Percentiles rank a stretch among this genome's conserved stretches.
phyloP scores from a whole-genome alignment of 2,329 filamentous ascomycete genomes.

The Clonostachys byssicola region DNA sequence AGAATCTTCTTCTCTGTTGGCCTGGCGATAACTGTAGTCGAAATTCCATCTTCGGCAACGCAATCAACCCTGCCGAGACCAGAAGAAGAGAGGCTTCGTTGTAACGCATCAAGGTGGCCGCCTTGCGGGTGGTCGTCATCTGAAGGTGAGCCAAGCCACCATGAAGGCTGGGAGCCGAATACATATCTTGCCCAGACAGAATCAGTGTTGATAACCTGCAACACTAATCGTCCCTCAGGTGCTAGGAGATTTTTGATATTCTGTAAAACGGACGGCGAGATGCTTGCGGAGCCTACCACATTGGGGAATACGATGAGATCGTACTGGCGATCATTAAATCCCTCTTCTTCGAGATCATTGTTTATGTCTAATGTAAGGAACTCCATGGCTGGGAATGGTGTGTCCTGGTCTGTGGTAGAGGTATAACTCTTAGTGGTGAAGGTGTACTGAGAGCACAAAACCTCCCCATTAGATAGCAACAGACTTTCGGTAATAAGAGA shows the following conservation, averaged over 20 bases:
- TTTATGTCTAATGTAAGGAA: constrained; percentile 23
- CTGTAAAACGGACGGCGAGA: constrained; percentile 10
- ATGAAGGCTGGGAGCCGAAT: constrained; percentile 12
- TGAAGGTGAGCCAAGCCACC: constrained; percentile 22
- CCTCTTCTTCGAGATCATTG: constrained; percentile 16
- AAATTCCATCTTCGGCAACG: no score
- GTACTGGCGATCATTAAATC: constrained; percentile 14
- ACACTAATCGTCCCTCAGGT: constrained; percentile 11
- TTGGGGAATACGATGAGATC: constrained; percentile 22
- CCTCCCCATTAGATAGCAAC: not conserved
- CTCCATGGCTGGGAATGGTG: constrained; percentile 6
- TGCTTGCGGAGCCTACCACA: constrained; percentile 18
- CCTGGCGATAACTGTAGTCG: no score
- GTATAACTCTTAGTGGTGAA: constrained; percentile 14
- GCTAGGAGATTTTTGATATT: constrained; percentile 14
- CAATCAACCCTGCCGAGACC: no score
- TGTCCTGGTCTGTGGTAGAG: no score
- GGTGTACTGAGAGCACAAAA: constrained; percentile 9
- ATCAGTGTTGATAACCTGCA: constrained; percentile 1
- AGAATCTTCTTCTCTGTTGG: no score
- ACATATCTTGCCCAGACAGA: not conserved
- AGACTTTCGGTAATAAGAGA: not conserved
- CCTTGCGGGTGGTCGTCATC: no score
- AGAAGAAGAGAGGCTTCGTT: no score
- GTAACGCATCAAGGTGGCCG: no score